Evolutionary conservation across 2,329 filamentous ascomycete genomes (phyloP).

Genomic region (Knufia petricola): DNA sequence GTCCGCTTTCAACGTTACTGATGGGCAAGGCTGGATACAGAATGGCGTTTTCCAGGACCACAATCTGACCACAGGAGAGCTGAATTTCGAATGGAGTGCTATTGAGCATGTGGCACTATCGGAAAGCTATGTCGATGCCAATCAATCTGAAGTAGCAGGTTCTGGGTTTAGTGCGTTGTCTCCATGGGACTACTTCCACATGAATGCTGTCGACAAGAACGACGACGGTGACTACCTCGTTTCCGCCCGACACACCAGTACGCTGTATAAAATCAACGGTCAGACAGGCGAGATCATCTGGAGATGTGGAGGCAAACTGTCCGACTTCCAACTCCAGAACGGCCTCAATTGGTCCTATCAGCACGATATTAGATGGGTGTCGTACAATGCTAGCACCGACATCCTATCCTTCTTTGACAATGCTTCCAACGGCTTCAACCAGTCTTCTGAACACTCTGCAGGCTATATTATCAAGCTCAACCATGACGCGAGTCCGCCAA

Average conservation of each 20-base stretch:
- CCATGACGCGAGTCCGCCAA: conserved; percentile 26
- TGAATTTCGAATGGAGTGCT: conserved; percentile 52
- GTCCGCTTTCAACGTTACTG: conserved; percentile 31
- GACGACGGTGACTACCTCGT: conserved; percentile 33
- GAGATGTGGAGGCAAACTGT: conserved; percentile 30
- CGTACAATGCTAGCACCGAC: conserved; percentile 31
- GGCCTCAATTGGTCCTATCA: conserved; percentile 32
- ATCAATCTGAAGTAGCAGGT: conserved; percentile 37
- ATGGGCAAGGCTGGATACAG: conserved; percentile 43
- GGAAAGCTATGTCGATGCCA: conserved; percentile 38
- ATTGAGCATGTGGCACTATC: conserved; percentile 47
- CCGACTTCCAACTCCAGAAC: conserved; percentile 20
- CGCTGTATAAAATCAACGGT: conserved; percentile 34
- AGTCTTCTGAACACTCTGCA: conserved; percentile 30
- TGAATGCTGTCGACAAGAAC: conserved; percentile 36
- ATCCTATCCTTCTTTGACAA: conserved; percentile 34
- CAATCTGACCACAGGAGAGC: conserved; percentile 42
- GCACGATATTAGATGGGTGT: conserved; percentile 33
- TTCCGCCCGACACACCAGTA: conserved; percentile 32
- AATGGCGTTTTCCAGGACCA: conserved; percentile 46
- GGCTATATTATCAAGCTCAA: conserved; percentile 33
- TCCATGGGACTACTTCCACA: conserved; percentile 39
- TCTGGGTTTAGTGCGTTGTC: conserved; percentile 37
- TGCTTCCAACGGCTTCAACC: conserved; percentile 34
- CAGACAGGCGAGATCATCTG: conserved; percentile 32